phyloP scores from a whole-genome alignment of 176 grass and related monocot genomes.

The Neostapfia colusana region DNA sequence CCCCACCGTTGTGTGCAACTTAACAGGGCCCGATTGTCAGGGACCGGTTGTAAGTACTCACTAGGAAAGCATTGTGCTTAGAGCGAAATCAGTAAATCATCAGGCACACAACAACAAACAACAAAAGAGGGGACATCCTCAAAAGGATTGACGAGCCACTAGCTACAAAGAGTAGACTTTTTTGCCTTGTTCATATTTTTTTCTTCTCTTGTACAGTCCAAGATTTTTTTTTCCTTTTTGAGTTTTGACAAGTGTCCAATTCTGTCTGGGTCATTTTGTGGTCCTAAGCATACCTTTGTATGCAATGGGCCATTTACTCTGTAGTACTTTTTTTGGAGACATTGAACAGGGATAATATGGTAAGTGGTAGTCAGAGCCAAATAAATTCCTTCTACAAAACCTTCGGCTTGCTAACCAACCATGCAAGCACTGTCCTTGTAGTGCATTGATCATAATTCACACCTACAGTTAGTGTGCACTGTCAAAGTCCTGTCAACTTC shows the following conservation, averaged over 20 bases:
- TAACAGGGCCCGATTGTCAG: background rate
- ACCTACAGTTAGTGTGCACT: slow-evolving; percentile 6
- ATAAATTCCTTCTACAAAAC: slow-evolving; percentile 28
- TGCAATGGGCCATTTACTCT: slow-evolving; percentile 26
- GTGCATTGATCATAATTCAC: slow-evolving; percentile 35
- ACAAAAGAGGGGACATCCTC: slow-evolving; percentile 41
- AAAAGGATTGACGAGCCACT: slow-evolving; percentile 41
- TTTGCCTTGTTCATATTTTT: background rate
- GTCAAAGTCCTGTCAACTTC: background rate
- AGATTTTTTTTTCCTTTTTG: background rate
- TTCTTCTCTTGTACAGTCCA: background rate
- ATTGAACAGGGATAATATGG: slow-evolving; percentile 1
- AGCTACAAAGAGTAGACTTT: slow-evolving; percentile 35
- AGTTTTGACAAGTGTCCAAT: slow-evolving; percentile 1
- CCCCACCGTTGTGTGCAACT: background rate
- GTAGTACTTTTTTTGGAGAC: slow-evolving; percentile 18
- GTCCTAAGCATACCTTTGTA: background rate
- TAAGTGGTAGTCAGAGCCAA: slow-evolving; percentile 25
- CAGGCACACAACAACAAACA: slow-evolving; percentile 29
- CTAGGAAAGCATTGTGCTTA: background rate
- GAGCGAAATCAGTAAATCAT: slow-evolving; percentile 12
- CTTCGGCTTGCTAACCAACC: slow-evolving; percentile 26
- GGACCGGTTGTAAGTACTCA: background rate
- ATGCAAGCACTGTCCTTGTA: slow-evolving; percentile 30
- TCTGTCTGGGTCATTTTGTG: slow-evolving; percentile 3